Conservation (phyloP, 306 rosid species). For the Prunus davidiana region DNA sequence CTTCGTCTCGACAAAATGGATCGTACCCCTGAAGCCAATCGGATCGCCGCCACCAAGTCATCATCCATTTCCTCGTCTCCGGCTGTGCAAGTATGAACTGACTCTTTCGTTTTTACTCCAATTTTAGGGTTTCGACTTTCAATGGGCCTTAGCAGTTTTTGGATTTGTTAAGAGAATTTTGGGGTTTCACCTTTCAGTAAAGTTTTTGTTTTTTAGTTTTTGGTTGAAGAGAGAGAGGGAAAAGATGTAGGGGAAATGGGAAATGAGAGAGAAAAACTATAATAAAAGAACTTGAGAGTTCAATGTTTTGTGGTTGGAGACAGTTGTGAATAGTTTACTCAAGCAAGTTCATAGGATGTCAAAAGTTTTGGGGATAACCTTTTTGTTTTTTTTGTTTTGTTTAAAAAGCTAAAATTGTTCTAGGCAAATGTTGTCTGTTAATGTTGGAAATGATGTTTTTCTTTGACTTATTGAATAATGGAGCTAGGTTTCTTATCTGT, state of each 20-base stretch:
- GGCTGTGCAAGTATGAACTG: not conserved
- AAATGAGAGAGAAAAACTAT: not conserved
- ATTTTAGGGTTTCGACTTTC: not conserved
- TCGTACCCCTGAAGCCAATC: constrained; percentile 1
- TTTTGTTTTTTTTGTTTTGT: not conserved
- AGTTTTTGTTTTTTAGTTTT: not conserved
- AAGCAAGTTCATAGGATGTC: not conserved
- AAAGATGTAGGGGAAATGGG: not conserved
- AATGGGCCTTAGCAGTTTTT: not conserved
- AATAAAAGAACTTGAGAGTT: not conserved
- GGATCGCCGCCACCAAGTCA: not conserved
- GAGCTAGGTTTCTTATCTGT: not conserved
- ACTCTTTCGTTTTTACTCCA: not conserved
- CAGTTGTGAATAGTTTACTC: no score
- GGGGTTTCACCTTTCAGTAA: not conserved
- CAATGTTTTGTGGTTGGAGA: not conserved
- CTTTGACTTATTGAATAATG: not conserved
- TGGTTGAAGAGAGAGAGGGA: not conserved
- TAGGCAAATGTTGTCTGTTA: no score
- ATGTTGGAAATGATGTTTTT: not conserved
- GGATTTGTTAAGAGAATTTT: not conserved
- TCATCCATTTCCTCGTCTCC: not conserved
- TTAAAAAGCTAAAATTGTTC: no score
- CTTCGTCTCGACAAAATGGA: not conserved
- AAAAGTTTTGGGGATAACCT: not conserved